Base-by-base conservation (phyloP, 352 stramenopile species). In the Phytophthora macrochlamydospora region DNA sequence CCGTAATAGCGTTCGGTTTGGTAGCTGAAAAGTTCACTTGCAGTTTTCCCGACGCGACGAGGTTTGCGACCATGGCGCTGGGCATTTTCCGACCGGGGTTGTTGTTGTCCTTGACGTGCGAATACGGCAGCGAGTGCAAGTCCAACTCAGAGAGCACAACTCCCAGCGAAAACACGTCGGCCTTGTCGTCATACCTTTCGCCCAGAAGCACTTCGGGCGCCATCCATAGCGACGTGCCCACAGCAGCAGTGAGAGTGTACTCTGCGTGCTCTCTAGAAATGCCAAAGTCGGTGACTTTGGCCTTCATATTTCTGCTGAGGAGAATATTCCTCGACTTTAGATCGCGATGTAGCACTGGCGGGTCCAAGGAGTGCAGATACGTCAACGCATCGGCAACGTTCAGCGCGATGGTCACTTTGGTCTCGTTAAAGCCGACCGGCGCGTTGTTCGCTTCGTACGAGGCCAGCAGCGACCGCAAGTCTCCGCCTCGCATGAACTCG, bases 311-410 rank as follows among this genome's bases (percentile, higher is more conserved):
- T 28, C 29, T 32, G 18, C 61, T 76, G 4, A 91, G 56, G 33
- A 91, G 67, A 56, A 89, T 81, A 68, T 89, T 91, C 59, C 78
- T 81, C 3, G 74, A 87, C 65, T 91, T 91, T 51, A 91, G 73
- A 49, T 91, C 82, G 56, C 82, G 79, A 58, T 91, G 82, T 30
- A 78, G 43, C 31, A 78, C 71, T 56, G 62, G 62, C 2, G 62
- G 56, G 42, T 67, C 67, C n/a, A 75, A 28, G 4, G 67, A 75
- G 49, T 75, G 67, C 3, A 75, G 58, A 55, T 75, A 75, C 45
- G 67, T 75, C 13, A 75, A 56, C 9, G 67, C 67, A 32, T 75
- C 45, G 0, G 67, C 62, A 18, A 71, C 43, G 31, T 75, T 56
- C n/a, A 75, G 62, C 28, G 56, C 62, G 9, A 75, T 75, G 4